These are phyloP conservation scores for Russula lepida DNA, from an alignment of 768 basidiomycete species.

Conservation along the genomic window DNA sequence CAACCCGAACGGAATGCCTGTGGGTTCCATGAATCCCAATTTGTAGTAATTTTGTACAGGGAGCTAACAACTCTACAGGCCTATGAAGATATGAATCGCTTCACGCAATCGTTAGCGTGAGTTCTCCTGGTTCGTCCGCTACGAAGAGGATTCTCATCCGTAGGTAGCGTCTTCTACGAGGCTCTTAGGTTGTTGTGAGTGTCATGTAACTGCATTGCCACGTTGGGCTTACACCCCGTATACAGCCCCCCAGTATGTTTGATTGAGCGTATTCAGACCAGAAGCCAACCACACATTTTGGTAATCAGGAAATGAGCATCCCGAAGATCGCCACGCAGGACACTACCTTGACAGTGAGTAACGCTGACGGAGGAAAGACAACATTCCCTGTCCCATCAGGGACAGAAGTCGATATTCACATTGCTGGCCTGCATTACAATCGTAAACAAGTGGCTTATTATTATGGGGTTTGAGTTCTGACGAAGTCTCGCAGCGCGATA, in stretches of 20 bases:
- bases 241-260: constrained; percentile 9
- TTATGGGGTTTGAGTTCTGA: not conserved
- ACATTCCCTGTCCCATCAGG: constrained; percentile 38
- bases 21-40: not conserved
- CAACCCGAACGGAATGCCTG: constrained; percentile 12
- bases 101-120: constrained; percentile 22
- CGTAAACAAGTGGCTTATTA: too few species aligned
- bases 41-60: too few species aligned
- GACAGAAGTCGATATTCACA: constrained; percentile 31
- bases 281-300: not conserved
- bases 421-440: constrained; percentile 42
- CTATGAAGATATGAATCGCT: constrained; percentile 22
- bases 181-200: constrained; percentile 36
- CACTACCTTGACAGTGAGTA: constrained; percentile 31
- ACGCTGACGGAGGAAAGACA: constrained; percentile 32
- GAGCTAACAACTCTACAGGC: constrained; percentile 1
- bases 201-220: not conserved
- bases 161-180: constrained; percentile 41
- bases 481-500: too few species aligned
- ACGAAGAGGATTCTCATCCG: not conserved
- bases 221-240: not conserved
- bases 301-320: constrained; percentile 36
- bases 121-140: not conserved
- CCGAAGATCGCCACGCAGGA: constrained; percentile 43
- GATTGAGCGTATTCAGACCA: not conserved